A percentile compares a stretch with the other conserved stretches of the same genome.
These are phyloP conservation scores for Rubroboletus pulcherrimus DNA, from an alignment of 768 basidiomycete species.

Conservation along the genomic window DNA sequence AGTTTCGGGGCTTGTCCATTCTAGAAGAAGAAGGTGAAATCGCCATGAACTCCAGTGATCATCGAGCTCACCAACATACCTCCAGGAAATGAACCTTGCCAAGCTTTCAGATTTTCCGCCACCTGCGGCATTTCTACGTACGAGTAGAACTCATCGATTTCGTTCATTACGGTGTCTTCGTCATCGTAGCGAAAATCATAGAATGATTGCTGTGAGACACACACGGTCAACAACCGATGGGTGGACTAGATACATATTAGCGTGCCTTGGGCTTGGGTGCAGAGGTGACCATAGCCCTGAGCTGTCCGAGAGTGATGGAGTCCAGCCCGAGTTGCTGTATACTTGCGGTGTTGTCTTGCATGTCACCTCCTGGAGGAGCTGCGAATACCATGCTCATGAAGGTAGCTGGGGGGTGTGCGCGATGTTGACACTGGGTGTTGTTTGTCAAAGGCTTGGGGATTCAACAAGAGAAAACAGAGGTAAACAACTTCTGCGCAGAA, in stretches of 20 bases:
- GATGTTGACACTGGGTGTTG: conserved; percentile 2
- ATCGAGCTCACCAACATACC: conserved; percentile 42
- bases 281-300: conserved; percentile 66
- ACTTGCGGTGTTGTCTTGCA: conserved; percentile 29
- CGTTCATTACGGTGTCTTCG: conserved; percentile 92
- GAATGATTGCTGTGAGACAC: conserved; percentile 61
- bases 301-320: conserved; percentile 78
- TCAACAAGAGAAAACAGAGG: conserved; percentile 23
- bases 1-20: conserved; percentile 70
- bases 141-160: conserved; percentile 97
- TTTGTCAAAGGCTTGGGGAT: conserved; percentile 26
- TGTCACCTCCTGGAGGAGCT: conserved; percentile 25
- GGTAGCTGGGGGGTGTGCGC: not conserved
- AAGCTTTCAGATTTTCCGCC: conserved; percentile 80
- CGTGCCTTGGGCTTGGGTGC: conserved; percentile 74
- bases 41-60: not conserved
- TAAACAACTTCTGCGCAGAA: conserved; percentile 7
- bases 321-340: conserved; percentile 49
- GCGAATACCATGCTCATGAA: conserved; percentile 34
- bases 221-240: conserved; percentile 17
- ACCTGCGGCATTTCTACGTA: conserved; percentile 94
- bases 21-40: conserved; percentile 34
- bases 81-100: conserved; percentile 78
- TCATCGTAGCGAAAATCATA: conserved; percentile 96
- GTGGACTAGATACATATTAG: conserved; percentile 8